Evolutionary conservation across 805 yeast genomes (phyloP), one percentile per base, ranked within the genome.

Genomic region (Candida succiphila): DNA sequence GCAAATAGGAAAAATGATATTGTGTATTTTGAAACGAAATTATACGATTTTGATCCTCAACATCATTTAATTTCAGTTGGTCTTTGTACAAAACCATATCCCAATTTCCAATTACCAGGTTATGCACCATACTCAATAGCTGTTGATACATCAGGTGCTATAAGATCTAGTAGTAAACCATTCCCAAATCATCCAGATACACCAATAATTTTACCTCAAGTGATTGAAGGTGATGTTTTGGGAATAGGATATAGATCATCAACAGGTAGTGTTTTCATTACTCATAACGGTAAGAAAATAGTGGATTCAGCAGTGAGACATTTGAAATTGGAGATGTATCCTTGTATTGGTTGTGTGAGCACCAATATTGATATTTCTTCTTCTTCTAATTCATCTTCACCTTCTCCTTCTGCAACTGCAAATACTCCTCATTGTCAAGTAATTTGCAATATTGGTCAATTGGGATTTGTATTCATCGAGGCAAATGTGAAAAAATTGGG

Each of bases 381-480:
- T n/a, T n/a, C n/a, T n/a, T n/a, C n/a, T n/a, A n/a, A n/a, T n/a
- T n/a, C n/a, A n/a, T 62, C 75, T 31, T 62, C 60, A 35, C 62
- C 56, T 51, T 56, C 69, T 54, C 36, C 67, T 39, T n/a, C n/a
- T n/a, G n/a, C n/a, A n/a, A n/a, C n/a, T n/a, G n/a, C n/a, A n/a
- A n/a, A n/a, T n/a, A n/a, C n/a, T n/a, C n/a, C n/a, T n/a, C n/a
- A n/a, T n/a, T 52, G 75, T 58, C 36, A 67, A 61, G 72, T 70
- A 49, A 39, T 71, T 53, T 61, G 75, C 60, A 43, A 94, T 79
- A 58, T 92, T 36, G 98, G 98, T 15, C 89, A 84, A 45, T 67
- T 76, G 37, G 96, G 96, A 2, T 87, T 73, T 58, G 96, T 88
- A 2, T 86, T 72, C 50, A 84, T 88, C 31, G 96, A 88, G 51